Conservation (phyloP, 148 eudicot genomes). For the Persicaria tinctoria region DNA sequence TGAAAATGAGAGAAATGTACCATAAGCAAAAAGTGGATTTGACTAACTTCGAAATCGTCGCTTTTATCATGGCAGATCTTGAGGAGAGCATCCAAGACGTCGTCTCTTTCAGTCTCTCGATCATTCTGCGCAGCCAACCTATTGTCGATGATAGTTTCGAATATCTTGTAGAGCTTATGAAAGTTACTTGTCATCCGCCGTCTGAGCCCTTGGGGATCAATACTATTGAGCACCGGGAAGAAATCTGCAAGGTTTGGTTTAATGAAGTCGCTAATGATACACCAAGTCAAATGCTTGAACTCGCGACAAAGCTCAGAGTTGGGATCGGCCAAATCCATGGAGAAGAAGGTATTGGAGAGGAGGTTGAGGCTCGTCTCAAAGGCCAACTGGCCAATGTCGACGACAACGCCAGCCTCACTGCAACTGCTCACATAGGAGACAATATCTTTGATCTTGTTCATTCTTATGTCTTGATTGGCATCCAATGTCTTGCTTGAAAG, state of each 20-base stretch:
- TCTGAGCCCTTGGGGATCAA: constrained; percentile 13
- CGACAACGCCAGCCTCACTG: not conserved
- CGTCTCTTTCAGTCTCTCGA: not conserved
- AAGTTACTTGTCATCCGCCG: not conserved
- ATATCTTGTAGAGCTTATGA: not conserved
- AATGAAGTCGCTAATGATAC: not conserved
- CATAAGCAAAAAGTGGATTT: constrained; percentile 22
- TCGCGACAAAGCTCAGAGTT: not conserved
- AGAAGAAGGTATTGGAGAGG: constrained; percentile 9
- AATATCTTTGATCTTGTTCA: constrained; percentile 10
- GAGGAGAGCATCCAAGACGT: constrained; percentile 24
- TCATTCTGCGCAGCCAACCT: not conserved
- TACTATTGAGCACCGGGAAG: not conserved
- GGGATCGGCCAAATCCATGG: constrained; percentile 7
- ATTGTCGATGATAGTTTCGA: constrained; percentile 11
- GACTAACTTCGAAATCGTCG: constrained; percentile 12
- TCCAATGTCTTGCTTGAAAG: constrained; percentile 4
- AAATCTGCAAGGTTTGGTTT: constrained; percentile 4
- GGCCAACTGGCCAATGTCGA: constrained; percentile 8
- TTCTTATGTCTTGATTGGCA: not conserved
- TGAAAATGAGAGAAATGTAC: constrained; percentile 5
- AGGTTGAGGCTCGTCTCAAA: constrained; percentile 7
- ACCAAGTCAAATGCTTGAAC: not conserved
- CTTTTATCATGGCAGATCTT: constrained; percentile 13
- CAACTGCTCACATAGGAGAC: not conserved